These are phyloP conservation scores for Brassica incana DNA, from an alignment of 345 rosid species.

Conservation along the genomic window DNA sequence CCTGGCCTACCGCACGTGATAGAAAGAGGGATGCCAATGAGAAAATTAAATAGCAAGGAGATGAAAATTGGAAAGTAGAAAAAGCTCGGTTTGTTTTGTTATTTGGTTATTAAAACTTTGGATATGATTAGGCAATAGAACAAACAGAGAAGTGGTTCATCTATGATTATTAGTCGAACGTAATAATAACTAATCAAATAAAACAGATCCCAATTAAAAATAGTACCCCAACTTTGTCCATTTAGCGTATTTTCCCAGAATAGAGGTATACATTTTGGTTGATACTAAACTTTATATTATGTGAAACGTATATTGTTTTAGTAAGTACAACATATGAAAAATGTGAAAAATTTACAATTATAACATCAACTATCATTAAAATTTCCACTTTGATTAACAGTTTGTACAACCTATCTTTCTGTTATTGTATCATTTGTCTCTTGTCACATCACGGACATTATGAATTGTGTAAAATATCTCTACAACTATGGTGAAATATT, in stretches of 20 bases:
- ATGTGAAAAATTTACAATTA: constrained; percentile 4
- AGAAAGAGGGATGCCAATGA: neutral
- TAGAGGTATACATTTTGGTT: neutral
- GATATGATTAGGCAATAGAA: neutral
- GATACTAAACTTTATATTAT: neutral
- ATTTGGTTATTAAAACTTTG: neutral
- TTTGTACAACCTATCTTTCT: neutral
- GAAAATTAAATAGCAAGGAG: neutral
- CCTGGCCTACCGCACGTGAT: constrained; percentile 28
- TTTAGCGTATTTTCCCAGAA: neutral
- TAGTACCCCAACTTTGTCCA: neutral
- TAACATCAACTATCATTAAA: constrained; percentile 2
- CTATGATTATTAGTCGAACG: neutral
- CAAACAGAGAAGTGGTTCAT: neutral
- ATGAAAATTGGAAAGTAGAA: neutral
- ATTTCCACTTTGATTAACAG: neutral
- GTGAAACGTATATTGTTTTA: neutral
- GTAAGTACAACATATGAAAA: constrained; percentile 7
- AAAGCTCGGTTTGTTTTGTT: neutral
- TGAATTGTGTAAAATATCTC: constrained; percentile 10
- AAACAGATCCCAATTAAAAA: neutral
- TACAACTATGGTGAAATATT: neutral
- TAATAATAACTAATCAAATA: neutral
- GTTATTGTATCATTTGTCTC: constrained; percentile 8
- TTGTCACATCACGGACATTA: constrained; percentile 14